Evolutionary conservation across 805 yeast genomes (phyloP), one percentile per base, ranked within the genome.

Genomic region (Komagataella mondaviorum): DNA sequence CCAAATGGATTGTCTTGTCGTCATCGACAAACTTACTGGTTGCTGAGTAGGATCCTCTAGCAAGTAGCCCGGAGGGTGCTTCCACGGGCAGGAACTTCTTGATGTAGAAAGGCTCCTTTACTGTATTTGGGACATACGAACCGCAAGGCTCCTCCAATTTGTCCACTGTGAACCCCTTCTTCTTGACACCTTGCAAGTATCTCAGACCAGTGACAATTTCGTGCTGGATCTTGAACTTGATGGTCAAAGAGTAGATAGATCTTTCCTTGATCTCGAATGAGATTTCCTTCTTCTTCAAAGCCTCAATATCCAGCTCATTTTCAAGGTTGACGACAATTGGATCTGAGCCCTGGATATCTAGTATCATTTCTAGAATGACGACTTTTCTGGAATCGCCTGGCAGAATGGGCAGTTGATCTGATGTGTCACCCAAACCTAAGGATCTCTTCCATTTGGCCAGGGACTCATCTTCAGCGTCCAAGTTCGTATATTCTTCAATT

Each of bases 361-460:
- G 70, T 12, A 86, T 78, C 79, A 88, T 83, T 59, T 86, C 86
- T 45, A 83, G 71, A 51, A 89, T 77, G 8, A 89, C 95, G 20
- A 89, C 95, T 57, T 78, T 77, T 52, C 96, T 76, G 49, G 71
- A 72, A 63, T 88, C 95, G 24, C 83, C 85, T 3, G 86, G 76
- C 50, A 75, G 80, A 23, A 81, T 81, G 12, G 86, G 90, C 56
- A 80, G 71, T 3, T 80, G 66, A 14, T 66, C 61, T 16, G 68
- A 63, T n/a, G 64, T 67, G 54, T 80, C 81, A 49, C 80, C 67
- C 53, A 89, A 70, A 0, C 97, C 97, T 36, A 89, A 70, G 1
- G 95, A 85, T 52, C 81, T 86, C 66, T 90, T 90, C 97, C 97
- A 89, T 66, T 86, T 87, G 55, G 84, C 86, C 55, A 89, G 72